Base-by-base conservation (phyloP, 768 basidiomycete genomes). In the Mrakia frigida region DNA sequence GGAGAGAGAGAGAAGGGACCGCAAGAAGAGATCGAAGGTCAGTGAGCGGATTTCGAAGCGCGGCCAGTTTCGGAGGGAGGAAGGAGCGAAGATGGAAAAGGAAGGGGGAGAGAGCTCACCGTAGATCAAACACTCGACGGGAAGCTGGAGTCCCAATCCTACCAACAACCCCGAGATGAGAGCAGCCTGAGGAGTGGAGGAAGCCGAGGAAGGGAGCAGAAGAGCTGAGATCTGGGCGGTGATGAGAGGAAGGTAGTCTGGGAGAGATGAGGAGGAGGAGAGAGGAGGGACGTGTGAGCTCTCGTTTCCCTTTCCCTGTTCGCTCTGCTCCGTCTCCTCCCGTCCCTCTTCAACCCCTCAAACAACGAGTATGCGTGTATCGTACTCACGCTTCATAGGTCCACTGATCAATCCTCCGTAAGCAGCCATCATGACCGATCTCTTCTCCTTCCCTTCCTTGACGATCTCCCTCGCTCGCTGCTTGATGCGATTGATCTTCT, bases 161-260 rank as follows among this genome's bases (percentile, higher is more conserved):
- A 72, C 16, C 11, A 53, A 18, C 52, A 72, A 52, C 28, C 16
- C 28, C 18, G 52, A 35, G 9, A 72, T 23, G 11, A 37, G 28
- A 21, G 70, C 70, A 2, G 23, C 52, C 53, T 59, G 16, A 46
- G 67, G 67, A 28, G 37, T 72, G 0, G 70, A 28, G 18, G 33
- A 37, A 1, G 70, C 53, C 6, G 70, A 53, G 31, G 53, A 4
- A 37, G 70, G 70, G 4, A 72, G 35, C 23, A 72, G 35, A 2
- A 39, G 10, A 16, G 52, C 53, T n/a, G 70, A 56, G 14, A 72
- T 53, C 35, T 50, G 70, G 39, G 70, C 70, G 50, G 56, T 59
- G 25, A 25, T 10, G 70, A 52, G 35, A 10, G 70, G 70, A 9
- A 72, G 70, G 53, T 72, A 72, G 70, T 72, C 70, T 72, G 70